phyloP scores from a whole-genome alignment of 2,329 filamentous ascomycete genomes.

The Helicocarpus griseus region DNA sequence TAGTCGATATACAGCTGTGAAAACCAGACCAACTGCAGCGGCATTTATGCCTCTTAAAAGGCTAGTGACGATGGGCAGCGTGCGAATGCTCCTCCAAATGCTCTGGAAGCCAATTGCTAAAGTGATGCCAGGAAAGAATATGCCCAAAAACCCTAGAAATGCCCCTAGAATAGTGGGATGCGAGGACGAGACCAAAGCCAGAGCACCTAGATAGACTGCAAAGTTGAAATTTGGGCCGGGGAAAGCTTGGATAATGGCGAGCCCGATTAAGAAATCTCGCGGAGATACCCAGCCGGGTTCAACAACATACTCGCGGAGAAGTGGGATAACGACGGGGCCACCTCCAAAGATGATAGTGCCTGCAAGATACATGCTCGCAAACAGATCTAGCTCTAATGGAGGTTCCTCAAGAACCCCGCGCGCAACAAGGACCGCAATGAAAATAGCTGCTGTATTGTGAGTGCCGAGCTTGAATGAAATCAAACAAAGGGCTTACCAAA shows the following conservation, averaged over 20 bases:
- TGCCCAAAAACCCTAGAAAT: slow-evolving; percentile 39
- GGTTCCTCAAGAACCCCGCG: slow-evolving; percentile 29
- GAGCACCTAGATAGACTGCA: slow-evolving; percentile 47
- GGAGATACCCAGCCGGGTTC: slow-evolving; percentile 59
- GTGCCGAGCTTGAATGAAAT: not conserved
- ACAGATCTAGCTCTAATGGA: slow-evolving; percentile 49
- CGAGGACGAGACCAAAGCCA: slow-evolving; percentile 32
- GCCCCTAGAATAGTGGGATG: slow-evolving; percentile 38
- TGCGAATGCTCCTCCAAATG: slow-evolving; percentile 45
- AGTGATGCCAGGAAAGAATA: slow-evolving; percentile 29
- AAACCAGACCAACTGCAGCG: slow-evolving; percentile 51
- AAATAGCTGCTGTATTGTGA: slow-evolving; percentile 32
- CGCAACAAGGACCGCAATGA: slow-evolving; percentile 47
- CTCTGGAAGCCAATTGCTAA: slow-evolving; percentile 34
- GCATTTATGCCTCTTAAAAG: slow-evolving; percentile 50
- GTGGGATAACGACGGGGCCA: slow-evolving; percentile 55
- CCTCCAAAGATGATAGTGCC: slow-evolving; percentile 60
- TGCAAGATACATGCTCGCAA: slow-evolving; percentile 64
- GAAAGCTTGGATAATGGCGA: slow-evolving; percentile 62
- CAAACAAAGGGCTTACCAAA: slow-evolving; percentile 29
- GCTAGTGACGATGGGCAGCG: slow-evolving; percentile 38
- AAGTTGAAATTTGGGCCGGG: slow-evolving; percentile 48
- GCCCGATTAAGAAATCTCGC: slow-evolving; percentile 62
- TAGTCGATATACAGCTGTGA: slow-evolving; percentile 54
- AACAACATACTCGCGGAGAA: slow-evolving; percentile 53